Conservation (phyloP, 2,329 filamentous ascomycete genomes). For the Orbilia quercus region DNA sequence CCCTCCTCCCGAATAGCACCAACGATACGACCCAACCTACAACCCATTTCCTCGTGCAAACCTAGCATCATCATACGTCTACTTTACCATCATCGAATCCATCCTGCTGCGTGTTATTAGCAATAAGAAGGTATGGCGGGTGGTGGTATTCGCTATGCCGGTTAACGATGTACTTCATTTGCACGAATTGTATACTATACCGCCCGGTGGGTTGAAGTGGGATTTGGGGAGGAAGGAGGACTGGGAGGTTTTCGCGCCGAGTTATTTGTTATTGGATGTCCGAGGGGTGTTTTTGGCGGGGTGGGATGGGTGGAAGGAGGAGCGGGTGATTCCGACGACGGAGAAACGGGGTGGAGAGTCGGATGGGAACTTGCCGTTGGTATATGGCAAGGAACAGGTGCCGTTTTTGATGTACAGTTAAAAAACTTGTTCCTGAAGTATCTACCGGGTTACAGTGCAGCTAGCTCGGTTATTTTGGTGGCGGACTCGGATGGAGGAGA, state of each 20-base stretch:
- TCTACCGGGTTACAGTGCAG: background rate
- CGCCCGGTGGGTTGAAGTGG: conserved; percentile 33
- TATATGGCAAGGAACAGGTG: background rate
- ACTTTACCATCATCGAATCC: conserved; percentile 47
- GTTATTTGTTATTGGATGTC: conserved; percentile 29
- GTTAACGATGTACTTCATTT: conserved; percentile 41
- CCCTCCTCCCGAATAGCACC: conserved; percentile 21
- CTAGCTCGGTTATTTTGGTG: background rate
- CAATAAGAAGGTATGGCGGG: conserved; percentile 34
- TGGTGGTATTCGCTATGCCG: conserved; percentile 22
- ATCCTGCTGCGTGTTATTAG: conserved; percentile 34
- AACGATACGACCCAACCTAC: conserved; percentile 35
- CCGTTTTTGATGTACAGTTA: conserved; percentile 11
- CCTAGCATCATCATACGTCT: conserved; percentile 39
- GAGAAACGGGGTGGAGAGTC: background rate
- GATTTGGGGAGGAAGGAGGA: conserved; percentile 30
- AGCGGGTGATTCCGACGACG: background rate
- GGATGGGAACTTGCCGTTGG: background rate
- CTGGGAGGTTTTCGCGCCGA: conserved; percentile 41
- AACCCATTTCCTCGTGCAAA: conserved; percentile 43
- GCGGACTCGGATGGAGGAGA: too few relatives aligned
- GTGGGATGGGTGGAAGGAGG: conserved; percentile 33
- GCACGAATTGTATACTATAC: conserved; percentile 27
- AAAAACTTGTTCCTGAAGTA: background rate
- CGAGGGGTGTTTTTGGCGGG: conserved; percentile 40